Evolutionary conservation across 768 basidiomycete species (phyloP), one percentile per base, ranked within the genome.

Genomic region (Dioszegia hungarica): DNA sequence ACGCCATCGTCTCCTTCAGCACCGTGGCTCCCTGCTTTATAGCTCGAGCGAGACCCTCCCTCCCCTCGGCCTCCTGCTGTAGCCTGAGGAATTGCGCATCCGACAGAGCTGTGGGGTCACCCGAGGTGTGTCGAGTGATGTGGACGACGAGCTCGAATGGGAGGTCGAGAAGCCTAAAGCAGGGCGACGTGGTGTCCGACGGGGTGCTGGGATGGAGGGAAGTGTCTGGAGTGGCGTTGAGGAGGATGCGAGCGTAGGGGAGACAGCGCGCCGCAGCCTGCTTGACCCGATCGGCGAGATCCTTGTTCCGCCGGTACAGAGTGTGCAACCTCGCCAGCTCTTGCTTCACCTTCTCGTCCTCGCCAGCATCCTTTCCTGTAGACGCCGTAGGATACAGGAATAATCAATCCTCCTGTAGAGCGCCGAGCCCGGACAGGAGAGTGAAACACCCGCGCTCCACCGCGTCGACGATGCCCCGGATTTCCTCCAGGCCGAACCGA

Each of bases 91-190:
- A 66, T 54, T 70, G 68, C 10, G 37, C n/a, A n/a, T 64, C 58
- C n/a, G 47, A 55, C 25, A 70, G 57, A n/a, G 68, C 68, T 5
- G n/a, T 28, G 1, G 57, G 19, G 43, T 70, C 68, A 5, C 45
- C 47, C 3, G 59, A 61, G 9, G 50, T 38, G 50, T 66, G 59
- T 27, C 56, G 38, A 4, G 62, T 38, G 27, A 70, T 59, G 5
- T 57, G 51, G 25, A 62, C 53, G 8, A 70, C n/a, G 14, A 70
- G 53, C 38, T 70, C 68, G 41, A 40, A 41, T 12, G 68, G 68
- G 10, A 70, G 47, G 5, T 64, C 60, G 25, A 70, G 24, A 6
- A 70, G 11, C 19, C 50, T 54, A 36, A 70, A 69, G 6, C 8
- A 6, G 31, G 31, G 31, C 31, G 31, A 33, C 14, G 8, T 14